Percentiles rank a stretch among this genome's conserved stretches.
Conservation (phyloP, 352 stramenopile species). For the Phytophthora sojae region DNA sequence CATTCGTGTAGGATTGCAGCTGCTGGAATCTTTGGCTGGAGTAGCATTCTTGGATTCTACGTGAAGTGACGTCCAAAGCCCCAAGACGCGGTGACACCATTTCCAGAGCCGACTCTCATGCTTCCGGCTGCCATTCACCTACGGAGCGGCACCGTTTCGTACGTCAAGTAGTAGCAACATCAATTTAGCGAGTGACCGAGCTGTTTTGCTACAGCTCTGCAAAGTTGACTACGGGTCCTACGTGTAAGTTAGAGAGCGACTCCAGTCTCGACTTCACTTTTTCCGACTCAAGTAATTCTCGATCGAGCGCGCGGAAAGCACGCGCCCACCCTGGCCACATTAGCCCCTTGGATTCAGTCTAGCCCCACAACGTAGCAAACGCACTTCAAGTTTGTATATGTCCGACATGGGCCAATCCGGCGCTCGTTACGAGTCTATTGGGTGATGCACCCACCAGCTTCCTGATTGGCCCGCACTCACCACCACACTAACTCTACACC, state of each 20-base stretch:
- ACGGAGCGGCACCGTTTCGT: too few relatives aligned
- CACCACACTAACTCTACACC: background rate
- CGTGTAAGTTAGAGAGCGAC: too few relatives aligned
- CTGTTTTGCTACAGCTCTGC: too few relatives aligned
- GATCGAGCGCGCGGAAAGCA: background rate
- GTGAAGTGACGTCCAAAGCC: conserved; percentile 7
- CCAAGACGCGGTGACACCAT: background rate
- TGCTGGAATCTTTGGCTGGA: conserved; percentile 24
- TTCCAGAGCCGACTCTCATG: background rate
- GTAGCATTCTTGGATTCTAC: conserved; percentile 40
- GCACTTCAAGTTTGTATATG: background rate
- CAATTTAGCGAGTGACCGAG: too few relatives aligned
- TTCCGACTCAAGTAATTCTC: background rate
- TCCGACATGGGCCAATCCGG: too few relatives aligned
- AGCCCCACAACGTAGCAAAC: too few relatives aligned
- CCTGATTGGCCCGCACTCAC: background rate
- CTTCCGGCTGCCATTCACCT: too few relatives aligned
- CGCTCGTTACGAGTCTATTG: too few relatives aligned
- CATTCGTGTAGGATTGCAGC: background rate
- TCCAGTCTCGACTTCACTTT: background rate
- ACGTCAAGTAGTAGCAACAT: too few relatives aligned
- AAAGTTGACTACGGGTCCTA: too few relatives aligned
- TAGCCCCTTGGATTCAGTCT: too few relatives aligned
- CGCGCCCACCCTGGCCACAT: too few relatives aligned
- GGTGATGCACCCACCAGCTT: background rate